These are phyloP conservation scores for Malus hybrid DNA, from an alignment of 331 rosid species.

Conservation along the genomic window DNA sequence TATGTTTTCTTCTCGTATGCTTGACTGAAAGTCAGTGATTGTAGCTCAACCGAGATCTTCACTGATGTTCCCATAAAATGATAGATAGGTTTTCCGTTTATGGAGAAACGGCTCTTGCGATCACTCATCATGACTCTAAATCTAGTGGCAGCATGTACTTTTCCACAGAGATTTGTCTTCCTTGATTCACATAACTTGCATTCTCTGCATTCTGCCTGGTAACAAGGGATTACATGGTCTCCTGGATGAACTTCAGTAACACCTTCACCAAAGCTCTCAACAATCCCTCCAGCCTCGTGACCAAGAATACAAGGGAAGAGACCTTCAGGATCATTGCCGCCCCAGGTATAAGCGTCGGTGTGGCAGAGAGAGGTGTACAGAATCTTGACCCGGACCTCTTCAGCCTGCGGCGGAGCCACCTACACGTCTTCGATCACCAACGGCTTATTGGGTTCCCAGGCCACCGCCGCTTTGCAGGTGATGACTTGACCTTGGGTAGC, in stretches of 20 bases:
- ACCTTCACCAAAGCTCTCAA: slow-evolving; percentile 94
- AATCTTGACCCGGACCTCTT: slow-evolving; percentile 80
- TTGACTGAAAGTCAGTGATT: slow-evolving; percentile 35
- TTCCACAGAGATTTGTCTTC: slow-evolving; percentile 93
- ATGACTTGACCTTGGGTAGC: slow-evolving; percentile 90
- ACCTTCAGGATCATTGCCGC: slow-evolving; percentile 98
- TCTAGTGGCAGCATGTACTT: slow-evolving; percentile 83
- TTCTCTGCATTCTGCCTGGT: slow-evolving; percentile 91
- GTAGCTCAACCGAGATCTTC: slow-evolving; percentile 55
- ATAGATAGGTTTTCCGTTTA: slow-evolving; percentile 74
- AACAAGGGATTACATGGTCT: slow-evolving; percentile 93
- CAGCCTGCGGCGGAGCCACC: slow-evolving; percentile 86
- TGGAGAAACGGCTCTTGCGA: slow-evolving; percentile 68
- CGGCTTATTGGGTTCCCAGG: slow-evolving; percentile 96
- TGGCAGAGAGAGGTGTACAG: slow-evolving; percentile 85
- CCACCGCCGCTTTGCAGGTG: slow-evolving; percentile 99
- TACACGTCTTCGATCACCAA: slow-evolving; percentile 75
- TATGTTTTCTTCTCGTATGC: slow-evolving; percentile 43
- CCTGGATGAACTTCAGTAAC: slow-evolving; percentile 80
- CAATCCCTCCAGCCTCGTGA: slow-evolving; percentile 93
- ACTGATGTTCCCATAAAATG: slow-evolving; percentile 97
- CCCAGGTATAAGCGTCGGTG: slow-evolving; percentile 93
- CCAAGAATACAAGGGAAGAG: slow-evolving; percentile 95
- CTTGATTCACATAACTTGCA: slow-evolving; percentile 97
- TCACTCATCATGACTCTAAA: slow-evolving; percentile 83